Base-by-base conservation (phyloP, 352 stramenopile genomes). In the Phytophthora pistaciae region DNA sequence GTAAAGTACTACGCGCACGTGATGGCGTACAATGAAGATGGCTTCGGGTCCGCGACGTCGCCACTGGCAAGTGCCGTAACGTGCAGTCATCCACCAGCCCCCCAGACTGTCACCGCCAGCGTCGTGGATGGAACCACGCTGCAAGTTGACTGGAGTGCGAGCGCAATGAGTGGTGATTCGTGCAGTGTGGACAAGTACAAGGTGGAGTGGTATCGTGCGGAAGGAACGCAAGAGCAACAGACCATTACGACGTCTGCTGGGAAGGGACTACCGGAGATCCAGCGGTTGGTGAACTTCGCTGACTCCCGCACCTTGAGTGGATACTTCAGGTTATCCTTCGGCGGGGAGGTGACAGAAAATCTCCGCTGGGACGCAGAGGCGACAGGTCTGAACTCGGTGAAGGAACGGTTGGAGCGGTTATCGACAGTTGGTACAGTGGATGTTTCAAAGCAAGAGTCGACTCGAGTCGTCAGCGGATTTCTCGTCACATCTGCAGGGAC, bases 21-120 rank as follows among this genome's bases (percentile, higher is more conserved):
- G 21, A 93, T 93, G 82, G 87, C 91, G 21, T 95, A 95, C 66
- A 97, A 96, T 54, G 75, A 79, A 18, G 69, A 74, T 40, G 72
- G 68, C 1, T 76, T 79, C 42, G 66, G 42, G 18, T 78, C 61
- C 21, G 68, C 75, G 11, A 92, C 78, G n/a, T 93, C 86, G 1
- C 86, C 84, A 0, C 66, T 90, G 6, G 87, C 87, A 1, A 80
- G 31, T n/a, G 81, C 83, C 0, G 60, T 73, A 1, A 89, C 83
- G 2, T 91, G 83, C 31, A 75, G 72, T 1, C 79, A 91, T 14
- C 83, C 83, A 1, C 50, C 79, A 8, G 68, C 81, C 1, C 81
- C 83, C 2, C 65, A 64, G 46, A 80, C 71, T 5, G 79, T 90
- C 9, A 63, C 78, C 1, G 83, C 81, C 8, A 75, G 66, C 1